These are phyloP conservation scores for Hypoxylon lienhwacheense DNA, from an alignment of 495 filamentous ascomycete genomes.

Conservation along the genomic window DNA sequence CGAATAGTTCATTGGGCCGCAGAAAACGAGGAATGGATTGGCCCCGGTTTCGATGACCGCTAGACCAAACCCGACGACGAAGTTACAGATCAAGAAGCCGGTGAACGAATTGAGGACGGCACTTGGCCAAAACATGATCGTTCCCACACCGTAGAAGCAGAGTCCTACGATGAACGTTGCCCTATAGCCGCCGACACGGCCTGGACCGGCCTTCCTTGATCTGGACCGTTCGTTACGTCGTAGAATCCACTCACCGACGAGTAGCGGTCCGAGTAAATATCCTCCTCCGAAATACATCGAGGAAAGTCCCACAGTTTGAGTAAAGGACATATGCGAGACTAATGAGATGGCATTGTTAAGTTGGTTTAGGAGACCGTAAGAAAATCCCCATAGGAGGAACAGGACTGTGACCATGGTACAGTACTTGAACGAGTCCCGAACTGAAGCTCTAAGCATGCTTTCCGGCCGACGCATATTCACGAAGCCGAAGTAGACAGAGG, in stretches of 20 bases:
- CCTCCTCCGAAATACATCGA: slow-evolving; percentile 53
- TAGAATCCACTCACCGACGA: slow-evolving; percentile 67
- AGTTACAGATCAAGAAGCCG: slow-evolving; percentile 64
- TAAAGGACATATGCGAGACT: slow-evolving; percentile 43
- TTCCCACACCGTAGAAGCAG: slow-evolving; percentile 62
- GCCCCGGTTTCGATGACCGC: slow-evolving; percentile 67
- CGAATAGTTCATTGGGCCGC: slow-evolving; percentile 52
- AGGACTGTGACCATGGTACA: slow-evolving; percentile 69
- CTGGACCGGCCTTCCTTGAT: slow-evolving; percentile 27
- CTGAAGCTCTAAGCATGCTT: slow-evolving; percentile 66
- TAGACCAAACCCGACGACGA: slow-evolving; percentile 68
- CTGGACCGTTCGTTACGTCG: slow-evolving; percentile 57
- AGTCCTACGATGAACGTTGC: slow-evolving; percentile 53
- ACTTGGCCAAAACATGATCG: slow-evolving; percentile 69
- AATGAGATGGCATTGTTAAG: slow-evolving; percentile 62
- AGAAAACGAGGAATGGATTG: slow-evolving; percentile 67
- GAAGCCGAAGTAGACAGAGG: slow-evolving; percentile 69
- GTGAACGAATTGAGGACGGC: slow-evolving; percentile 61
- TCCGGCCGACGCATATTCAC: slow-evolving; percentile 77
- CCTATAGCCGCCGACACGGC: slow-evolving; percentile 39
- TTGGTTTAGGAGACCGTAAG: slow-evolving; percentile 77
- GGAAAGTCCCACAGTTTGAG: slow-evolving; percentile 45
- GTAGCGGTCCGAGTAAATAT: slow-evolving; percentile 66
- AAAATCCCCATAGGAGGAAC: slow-evolving; percentile 88
- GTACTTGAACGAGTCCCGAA: slow-evolving; percentile 52